These are phyloP conservation scores for Russula olivacea DNA, from an alignment of 768 basidiomycete species.

Conservation along the genomic window DNA sequence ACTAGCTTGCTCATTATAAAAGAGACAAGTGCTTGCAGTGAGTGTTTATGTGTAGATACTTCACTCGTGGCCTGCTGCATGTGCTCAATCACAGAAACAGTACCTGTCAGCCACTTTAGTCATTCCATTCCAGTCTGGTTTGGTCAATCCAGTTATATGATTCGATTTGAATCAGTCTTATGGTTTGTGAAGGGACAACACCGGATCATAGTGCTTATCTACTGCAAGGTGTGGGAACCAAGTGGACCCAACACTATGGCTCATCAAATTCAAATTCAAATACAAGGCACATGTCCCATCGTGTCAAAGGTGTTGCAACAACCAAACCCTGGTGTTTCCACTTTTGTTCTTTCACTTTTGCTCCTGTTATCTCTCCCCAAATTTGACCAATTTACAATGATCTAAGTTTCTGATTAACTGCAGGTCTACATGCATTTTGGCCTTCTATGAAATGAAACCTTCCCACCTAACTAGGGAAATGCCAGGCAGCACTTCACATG, in stretches of 20 bases:
- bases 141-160: not conserved
- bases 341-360: not conserved
- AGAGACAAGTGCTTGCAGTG: too few species aligned
- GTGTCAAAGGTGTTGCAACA: too few species aligned
- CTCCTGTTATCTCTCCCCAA: not conserved
- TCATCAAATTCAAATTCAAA: not conserved
- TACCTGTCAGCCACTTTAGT: too few species aligned
- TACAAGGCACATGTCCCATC: not conserved
- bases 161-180: not conserved
- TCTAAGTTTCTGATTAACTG: not conserved
- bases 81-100: too few species aligned
- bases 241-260: not conserved
- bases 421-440: not conserved
- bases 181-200: not conserved
- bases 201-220: not conserved
- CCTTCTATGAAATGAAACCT: not conserved
- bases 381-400: not conserved
- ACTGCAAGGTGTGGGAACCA: not conserved
- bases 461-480: not conserved
- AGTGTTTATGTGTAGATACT: too few species aligned
- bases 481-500: not conserved
- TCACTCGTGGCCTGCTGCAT: too few species aligned
- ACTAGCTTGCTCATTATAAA: too few species aligned
- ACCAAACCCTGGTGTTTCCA: not conserved
- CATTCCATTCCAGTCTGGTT: too few species aligned